These are phyloP conservation scores for Rostrohypoxylon terebratum DNA, from an alignment of 495 filamentous ascomycete genomes.

Conservation along the genomic window DNA sequence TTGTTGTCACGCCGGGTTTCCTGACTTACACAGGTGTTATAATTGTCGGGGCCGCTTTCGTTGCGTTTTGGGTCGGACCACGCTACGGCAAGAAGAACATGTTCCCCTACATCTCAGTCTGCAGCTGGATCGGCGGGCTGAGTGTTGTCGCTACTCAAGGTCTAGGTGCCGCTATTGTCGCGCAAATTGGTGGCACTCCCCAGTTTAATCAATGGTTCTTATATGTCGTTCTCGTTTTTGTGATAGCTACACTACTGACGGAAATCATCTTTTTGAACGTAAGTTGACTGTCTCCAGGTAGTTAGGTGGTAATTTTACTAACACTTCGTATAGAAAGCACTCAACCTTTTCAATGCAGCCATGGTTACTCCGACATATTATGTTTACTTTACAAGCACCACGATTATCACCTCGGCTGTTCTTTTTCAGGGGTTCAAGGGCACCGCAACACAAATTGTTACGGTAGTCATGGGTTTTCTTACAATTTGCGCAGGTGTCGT, in stretches of 20 bases:
- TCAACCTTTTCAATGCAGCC: constrained; percentile 97
- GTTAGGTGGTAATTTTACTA: constrained; percentile 35
- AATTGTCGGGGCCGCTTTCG: constrained; percentile 75
- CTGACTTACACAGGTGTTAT: constrained; percentile 86
- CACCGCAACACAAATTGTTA: constrained; percentile 80
- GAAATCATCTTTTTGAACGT: constrained; percentile 98
- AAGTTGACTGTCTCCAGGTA: constrained; percentile 53
- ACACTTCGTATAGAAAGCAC: constrained; percentile 82
- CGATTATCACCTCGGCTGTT: constrained; percentile 92
- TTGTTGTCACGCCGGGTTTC: constrained; percentile 89
- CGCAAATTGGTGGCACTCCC: constrained; percentile 78
- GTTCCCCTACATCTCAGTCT: constrained; percentile 96
- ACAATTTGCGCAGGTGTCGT: constrained; percentile 96
- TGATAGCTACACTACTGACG: constrained; percentile 84
- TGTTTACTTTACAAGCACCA: constrained; percentile 95
- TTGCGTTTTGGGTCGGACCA: constrained; percentile 86
- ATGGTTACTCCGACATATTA: constrained; percentile 98
- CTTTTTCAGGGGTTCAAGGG: constrained; percentile 97
- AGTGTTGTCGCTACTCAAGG: constrained; percentile 97
- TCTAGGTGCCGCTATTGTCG: constrained; percentile 88
- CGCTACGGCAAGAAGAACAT: constrained; percentile 96
- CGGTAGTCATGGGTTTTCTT: constrained; percentile 92
- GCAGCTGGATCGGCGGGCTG: constrained; percentile 92
- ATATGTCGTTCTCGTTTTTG: constrained; percentile 92
- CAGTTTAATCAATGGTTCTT: constrained; percentile 99